A percentile compares a stretch with the other conserved stretches of the same genome.
These are phyloP conservation scores for Citrus medica DNA, from an alignment of 345 rosid genomes.

Conservation along the genomic window DNA sequence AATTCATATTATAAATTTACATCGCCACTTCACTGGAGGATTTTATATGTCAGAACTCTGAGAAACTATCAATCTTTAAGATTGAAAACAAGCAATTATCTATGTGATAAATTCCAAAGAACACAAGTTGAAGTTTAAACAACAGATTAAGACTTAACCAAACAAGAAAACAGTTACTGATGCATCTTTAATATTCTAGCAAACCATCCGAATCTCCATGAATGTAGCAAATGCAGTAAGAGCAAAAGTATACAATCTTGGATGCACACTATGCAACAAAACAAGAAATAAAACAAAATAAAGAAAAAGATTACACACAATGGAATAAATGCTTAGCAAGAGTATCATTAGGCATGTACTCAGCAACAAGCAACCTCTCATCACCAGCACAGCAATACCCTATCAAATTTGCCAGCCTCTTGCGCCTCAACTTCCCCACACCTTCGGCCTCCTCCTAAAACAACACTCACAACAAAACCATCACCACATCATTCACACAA, in stretches of 20 bases:
- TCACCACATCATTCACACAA: constrained; percentile 24
- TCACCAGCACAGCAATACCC: constrained; percentile 98
- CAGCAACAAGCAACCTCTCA: constrained; percentile 96
- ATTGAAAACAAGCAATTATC: neutral
- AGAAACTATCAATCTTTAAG: neutral
- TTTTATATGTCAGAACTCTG: neutral
- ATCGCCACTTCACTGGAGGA: neutral
- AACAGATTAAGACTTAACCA: neutral
- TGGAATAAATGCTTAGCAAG: constrained; percentile 96
- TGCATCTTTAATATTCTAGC: neutral
- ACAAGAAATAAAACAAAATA: neutral
- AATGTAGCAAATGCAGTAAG: neutral
- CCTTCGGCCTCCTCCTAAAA: constrained; percentile 87
- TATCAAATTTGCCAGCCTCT: constrained; percentile 82
- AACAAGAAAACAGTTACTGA: neutral
- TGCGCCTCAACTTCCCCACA: constrained; percentile 87
- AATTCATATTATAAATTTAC: neutral
- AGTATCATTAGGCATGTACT: constrained; percentile 96
- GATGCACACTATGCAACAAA: neutral
- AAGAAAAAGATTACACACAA: constrained; percentile 37
- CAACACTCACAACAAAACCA: constrained; percentile 39
- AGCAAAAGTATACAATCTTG: neutral
- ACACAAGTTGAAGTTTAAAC: neutral
- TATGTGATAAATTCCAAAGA: constrained; percentile 2
- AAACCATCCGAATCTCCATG: neutral